Conservation (phyloP, 768 basidiomycete species). For the Pleurotus giganteus region DNA sequence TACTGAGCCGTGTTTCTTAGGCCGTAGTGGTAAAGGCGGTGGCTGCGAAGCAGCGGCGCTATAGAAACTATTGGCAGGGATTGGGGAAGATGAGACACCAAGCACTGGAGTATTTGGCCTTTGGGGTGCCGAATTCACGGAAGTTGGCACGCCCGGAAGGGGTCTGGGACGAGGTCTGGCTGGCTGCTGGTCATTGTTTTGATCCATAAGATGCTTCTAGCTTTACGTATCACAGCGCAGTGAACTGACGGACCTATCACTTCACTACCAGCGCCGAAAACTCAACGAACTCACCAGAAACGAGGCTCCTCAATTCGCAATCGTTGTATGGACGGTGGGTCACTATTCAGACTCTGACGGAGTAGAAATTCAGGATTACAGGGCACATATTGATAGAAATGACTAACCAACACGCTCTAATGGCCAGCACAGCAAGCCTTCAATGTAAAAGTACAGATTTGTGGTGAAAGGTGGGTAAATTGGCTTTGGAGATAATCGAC, state of each 20-base stretch:
- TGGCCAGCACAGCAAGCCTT: background rate
- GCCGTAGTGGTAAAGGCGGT: slow-evolving; percentile 37
- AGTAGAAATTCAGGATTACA: background rate
- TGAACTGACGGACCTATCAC: no score
- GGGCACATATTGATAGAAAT: background rate
- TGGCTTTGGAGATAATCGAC: no score
- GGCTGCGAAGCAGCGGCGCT: slow-evolving; percentile 21
- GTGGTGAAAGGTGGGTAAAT: no score
- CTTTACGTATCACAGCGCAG: no score
- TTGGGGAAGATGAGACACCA: slow-evolving; percentile 21
- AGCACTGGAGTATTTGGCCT: slow-evolving; percentile 41
- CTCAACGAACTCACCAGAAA: no score
- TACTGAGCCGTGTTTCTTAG: slow-evolving; percentile 37
- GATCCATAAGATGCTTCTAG: background rate
- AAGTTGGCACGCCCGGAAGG: slow-evolving; percentile 35
- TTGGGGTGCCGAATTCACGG: slow-evolving; percentile 21
- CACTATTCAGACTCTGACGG: no score
- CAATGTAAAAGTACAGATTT: no score
- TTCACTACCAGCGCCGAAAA: no score
- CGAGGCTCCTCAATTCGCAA: no score
- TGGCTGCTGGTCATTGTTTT: slow-evolving; percentile 17
- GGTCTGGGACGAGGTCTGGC: slow-evolving; percentile 44
- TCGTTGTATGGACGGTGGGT: no score
- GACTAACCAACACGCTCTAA: background rate
- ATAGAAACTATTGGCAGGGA: slow-evolving; percentile 39